These are phyloP conservation scores for Acorus calamus DNA, from an alignment of 106 monocot genomes.

Conservation along the genomic window DNA sequence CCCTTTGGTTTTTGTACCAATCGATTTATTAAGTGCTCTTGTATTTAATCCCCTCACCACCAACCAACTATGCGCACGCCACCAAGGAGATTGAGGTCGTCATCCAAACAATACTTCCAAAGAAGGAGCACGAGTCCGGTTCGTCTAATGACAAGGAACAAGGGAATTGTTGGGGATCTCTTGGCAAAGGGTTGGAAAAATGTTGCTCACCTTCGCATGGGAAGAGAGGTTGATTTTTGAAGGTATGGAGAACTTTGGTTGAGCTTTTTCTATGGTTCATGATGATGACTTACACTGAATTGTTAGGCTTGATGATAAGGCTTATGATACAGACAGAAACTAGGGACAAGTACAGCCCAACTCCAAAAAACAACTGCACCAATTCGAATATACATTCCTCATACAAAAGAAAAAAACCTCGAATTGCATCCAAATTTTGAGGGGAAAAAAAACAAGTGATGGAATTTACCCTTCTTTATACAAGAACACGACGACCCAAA, in stretches of 20 bases:
- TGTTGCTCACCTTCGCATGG: slow-evolving; percentile 27
- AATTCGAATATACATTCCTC: too few species aligned
- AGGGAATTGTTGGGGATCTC: slow-evolving; percentile 14
- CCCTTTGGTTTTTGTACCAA: too few species aligned
- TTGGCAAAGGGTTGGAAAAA: slow-evolving; percentile 29
- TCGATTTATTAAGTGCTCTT: too few species aligned
- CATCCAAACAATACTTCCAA: slow-evolving; percentile 52
- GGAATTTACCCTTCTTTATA: slow-evolving; percentile 63
- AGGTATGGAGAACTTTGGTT: too few species aligned
- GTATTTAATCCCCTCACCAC: too few species aligned
- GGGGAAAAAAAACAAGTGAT: too few species aligned
- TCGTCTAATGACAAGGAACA: slow-evolving; percentile 1
- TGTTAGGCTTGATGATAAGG: too few species aligned
- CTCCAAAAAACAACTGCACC: too few species aligned
- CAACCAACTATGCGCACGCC: slow-evolving; percentile 24
- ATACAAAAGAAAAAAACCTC: neutral
- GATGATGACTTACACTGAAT: too few species aligned
- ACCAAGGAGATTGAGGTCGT: slow-evolving; percentile 82
- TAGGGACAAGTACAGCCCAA: too few species aligned
- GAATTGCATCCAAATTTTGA: neutral
- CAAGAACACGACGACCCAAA: slow-evolving; percentile 71
- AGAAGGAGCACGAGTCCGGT: slow-evolving; percentile 19
- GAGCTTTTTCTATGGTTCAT: too few species aligned
- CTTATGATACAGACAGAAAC: too few species aligned
- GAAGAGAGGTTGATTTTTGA: slow-evolving; percentile 20